phyloP scores from a whole-genome alignment of 768 basidiomycete genomes.

The Lepiota venenata region DNA sequence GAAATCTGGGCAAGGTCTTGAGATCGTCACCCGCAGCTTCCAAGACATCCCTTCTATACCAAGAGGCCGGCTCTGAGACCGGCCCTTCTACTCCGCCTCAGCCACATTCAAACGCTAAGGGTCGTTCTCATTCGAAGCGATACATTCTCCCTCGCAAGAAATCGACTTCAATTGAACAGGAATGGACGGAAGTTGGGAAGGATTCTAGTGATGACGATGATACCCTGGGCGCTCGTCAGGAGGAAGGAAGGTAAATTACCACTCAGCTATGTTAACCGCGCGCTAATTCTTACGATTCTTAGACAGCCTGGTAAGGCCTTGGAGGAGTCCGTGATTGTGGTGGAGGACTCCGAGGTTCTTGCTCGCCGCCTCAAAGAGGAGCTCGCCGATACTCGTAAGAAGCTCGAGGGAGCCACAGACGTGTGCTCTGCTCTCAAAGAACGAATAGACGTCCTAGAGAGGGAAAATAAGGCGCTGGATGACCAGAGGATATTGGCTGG shows the following conservation, averaged over 20 bases:
- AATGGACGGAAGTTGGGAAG: conserved; percentile 7
- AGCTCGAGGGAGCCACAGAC: background rate
- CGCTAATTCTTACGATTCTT: background rate
- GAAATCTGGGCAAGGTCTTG: background rate
- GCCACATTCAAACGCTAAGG: background rate
- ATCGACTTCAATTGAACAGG: conserved; percentile 8
- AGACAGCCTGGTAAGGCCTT: background rate
- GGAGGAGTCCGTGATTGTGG: background rate
- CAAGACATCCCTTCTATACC: background rate
- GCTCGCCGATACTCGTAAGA: background rate
- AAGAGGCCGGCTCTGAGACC: background rate
- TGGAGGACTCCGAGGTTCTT: background rate
- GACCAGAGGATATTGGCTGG: background rate
- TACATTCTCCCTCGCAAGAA: background rate
- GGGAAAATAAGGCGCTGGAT: background rate
- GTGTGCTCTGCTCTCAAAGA: conserved; percentile 5
- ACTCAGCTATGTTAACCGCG: too few relatives aligned
- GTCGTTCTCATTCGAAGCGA: background rate
- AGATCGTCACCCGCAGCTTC: conserved; percentile 1
- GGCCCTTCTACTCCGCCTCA: background rate
- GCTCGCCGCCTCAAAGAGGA: background rate
- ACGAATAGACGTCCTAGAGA: conserved; percentile 4
- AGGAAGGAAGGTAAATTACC: background rate
- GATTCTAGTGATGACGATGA: conserved; percentile 12
- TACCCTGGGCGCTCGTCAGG: background rate